These are phyloP conservation scores for Leccinum variicolor DNA, from an alignment of 768 basidiomycete species.

Conservation along the genomic window DNA sequence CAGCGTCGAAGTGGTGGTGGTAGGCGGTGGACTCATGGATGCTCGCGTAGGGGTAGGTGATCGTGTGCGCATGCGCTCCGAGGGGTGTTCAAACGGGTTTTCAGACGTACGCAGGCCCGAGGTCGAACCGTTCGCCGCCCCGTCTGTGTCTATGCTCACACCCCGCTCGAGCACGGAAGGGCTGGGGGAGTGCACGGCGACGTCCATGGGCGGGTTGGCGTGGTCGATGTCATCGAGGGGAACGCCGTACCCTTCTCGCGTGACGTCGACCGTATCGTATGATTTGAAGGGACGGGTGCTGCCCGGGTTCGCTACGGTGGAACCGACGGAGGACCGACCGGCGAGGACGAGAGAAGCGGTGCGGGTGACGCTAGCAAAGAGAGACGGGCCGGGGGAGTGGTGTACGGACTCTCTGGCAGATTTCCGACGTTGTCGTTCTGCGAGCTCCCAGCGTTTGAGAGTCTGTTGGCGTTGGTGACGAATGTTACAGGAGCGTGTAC, in stretches of 20 bases:
- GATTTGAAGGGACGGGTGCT: conserved; percentile 46
- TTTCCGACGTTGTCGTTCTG: conserved; percentile 74
- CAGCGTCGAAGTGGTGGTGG: conserved; percentile 4
- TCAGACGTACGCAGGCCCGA: conserved; percentile 7
- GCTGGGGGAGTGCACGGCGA: conserved; percentile 31
- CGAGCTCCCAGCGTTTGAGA: conserved; percentile 72
- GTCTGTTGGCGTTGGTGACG: conserved; percentile 44
- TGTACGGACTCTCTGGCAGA: conserved; percentile 57
- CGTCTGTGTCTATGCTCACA: conserved; percentile 8
- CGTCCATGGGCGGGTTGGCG: conserved; percentile 34
- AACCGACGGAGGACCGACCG: conserved; percentile 33
- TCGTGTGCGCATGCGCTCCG: conserved; percentile 11
- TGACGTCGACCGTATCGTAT: conserved; percentile 46
- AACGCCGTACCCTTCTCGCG: conserved; percentile 33
- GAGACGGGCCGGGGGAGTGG: conserved; percentile 33
- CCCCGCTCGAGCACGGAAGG: conserved; percentile 17
- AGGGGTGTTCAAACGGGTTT: conserved; percentile 46
- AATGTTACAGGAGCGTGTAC: background rate
- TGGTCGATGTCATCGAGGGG: conserved; percentile 51
- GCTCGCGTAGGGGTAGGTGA: background rate
- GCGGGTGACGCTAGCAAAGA: conserved; percentile 56
- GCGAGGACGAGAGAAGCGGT: conserved; percentile 60
- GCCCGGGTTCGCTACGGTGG: conserved; percentile 22
- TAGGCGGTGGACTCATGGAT: background rate
- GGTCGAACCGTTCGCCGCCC: background rate